Base-by-base conservation (phyloP, 2,329 filamentous ascomycete genomes). In the Sporothrix dimorphospora region DNA sequence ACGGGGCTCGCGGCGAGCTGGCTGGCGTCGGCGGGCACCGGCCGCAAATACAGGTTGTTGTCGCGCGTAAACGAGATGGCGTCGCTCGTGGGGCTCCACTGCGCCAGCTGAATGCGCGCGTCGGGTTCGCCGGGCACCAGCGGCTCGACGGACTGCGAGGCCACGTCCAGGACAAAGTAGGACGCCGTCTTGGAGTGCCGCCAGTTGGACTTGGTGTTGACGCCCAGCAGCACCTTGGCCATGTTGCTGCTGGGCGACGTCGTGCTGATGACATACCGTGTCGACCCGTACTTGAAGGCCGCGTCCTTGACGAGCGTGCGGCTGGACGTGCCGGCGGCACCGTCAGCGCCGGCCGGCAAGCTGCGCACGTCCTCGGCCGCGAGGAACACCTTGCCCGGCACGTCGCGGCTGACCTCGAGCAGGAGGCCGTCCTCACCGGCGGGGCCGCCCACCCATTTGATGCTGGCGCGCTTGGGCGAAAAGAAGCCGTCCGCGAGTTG, bases 111-210 rank as follows among this genome's bases (percentile, higher is more conserved):
- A 30, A 98, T 86, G 63, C 89, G 86, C 21, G 86, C 89, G 14
- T 89, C 81, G 1, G 88, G 85, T 65, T 92, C 85, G 1, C 83
- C 84, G 0, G 93, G 91, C 75, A 98, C 89, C 69, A 99, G 83
- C 0, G 96, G 90, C 80, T 97, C 87, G 1, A 87, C 92, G 0
- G 83, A 87, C 79, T 98, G 94, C 0, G 90, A 91, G 42, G 88
- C 89, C 34, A 99, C 96, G 79, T 99, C 92, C 75, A 98, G 92
- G 73, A 99, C 90, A 89, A 92, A 99, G 83, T 98, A 99, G 34
- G 87, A 85, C 0, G 91, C 95, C 11, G 90, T 94, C 78, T 89
- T 94, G 0, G 95, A 98, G 81, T 98, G 92, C 75, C 96, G 90
- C 92, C 94, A 99, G 77, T 96, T 94, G 77, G 88, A 89, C 80